Base-by-base conservation (phyloP, 805 yeast genomes). In the Brettanomyces bruxellensis region DNA sequence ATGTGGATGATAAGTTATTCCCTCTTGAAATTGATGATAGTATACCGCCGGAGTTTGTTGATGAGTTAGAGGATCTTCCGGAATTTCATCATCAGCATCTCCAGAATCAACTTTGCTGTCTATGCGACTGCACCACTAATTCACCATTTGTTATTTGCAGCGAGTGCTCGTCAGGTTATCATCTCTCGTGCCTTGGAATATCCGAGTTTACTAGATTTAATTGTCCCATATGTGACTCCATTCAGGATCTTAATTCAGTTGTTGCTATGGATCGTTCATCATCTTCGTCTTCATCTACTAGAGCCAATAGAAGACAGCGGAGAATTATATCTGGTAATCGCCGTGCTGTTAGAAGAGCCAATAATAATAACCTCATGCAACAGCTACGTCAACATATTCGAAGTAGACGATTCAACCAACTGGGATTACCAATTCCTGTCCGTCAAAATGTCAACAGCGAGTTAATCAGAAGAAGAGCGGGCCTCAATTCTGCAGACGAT, bases 181-280 rank as follows among this genome's bases (percentile, higher is more conserved):
- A 66, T 46, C 48, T 57, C 1, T 52, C 56, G 3, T 66, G 70
- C 48, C 46, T 62, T 13, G 66, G 66, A 11, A 46, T 56, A 25
- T 43, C 54, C 25, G 59, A 52, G 37, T 41, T 48, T 30, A 49
- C 49, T 45, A 55, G 48, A 7, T 64, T 58, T 51, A 55, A 55
- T 37, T 66, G 70, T 49, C 70, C 70, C 1, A 58, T 65, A 59
- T 66, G 70, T 47, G 69, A 65, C 36, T 52, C 58, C 12, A 39
- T 50, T 30, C 67, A 65, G 50, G 57, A 54, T 25, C 44, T 51
- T 24, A 58, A 53, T 38, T 49, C 57, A 5, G 49, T 58, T 3
- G 45, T 55, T 4, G 47, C 52, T 8, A 35, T 35, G 34, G 41
- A 49, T 34, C 30, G 28, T 8, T 39, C 48, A 14, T 34, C 43